These are phyloP conservation scores for Melampsora americana DNA, from an alignment of 1,284 basidiomycete genomes.

Conservation along the genomic window DNA sequence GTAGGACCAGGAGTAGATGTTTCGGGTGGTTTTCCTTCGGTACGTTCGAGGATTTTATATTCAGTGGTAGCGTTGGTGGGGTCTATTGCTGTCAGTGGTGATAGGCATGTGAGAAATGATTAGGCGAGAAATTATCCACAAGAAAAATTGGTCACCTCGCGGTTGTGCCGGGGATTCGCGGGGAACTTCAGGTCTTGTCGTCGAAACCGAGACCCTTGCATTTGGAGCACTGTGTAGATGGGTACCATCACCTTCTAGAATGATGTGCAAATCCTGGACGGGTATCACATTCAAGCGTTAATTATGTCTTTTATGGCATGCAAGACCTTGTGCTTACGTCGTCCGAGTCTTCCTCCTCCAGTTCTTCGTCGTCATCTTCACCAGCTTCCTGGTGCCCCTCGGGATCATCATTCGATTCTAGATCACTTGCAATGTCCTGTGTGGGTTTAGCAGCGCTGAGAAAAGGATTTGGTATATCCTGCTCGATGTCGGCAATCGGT, in stretches of 20 bases:
- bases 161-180: slow-evolving; percentile 13
- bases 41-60: slow-evolving; percentile 38
- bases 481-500: not conserved
- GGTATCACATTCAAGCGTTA: not conserved
- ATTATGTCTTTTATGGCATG: not conserved
- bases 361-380: slow-evolving; percentile 22
- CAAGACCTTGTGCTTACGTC: slow-evolving; percentile 5
- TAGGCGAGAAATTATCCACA: not conserved
- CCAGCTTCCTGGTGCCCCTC: not conserved
- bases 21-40: slow-evolving; percentile 27
- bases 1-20: slow-evolving; percentile 5
- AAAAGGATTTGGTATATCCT: slow-evolving; percentile 1
- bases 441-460: not conserved
- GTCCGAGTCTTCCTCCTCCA: slow-evolving; percentile 36
- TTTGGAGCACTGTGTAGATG: slow-evolving; percentile 9
- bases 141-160: slow-evolving; percentile 28
- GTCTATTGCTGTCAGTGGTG: slow-evolving; percentile 22
- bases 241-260: slow-evolving; percentile 35
- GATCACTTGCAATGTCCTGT: not conserved
- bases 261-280: slow-evolving; percentile 38
- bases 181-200: slow-evolving; percentile 17
- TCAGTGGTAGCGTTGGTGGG: slow-evolving; percentile 31
- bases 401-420: not conserved
- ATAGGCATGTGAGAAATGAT: not conserved
- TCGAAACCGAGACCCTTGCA: slow-evolving; percentile 9